Evolutionary conservation across 2,329 filamentous ascomycete genomes (phyloP).

Genomic region (Neopestalotiopsis sp.): DNA sequence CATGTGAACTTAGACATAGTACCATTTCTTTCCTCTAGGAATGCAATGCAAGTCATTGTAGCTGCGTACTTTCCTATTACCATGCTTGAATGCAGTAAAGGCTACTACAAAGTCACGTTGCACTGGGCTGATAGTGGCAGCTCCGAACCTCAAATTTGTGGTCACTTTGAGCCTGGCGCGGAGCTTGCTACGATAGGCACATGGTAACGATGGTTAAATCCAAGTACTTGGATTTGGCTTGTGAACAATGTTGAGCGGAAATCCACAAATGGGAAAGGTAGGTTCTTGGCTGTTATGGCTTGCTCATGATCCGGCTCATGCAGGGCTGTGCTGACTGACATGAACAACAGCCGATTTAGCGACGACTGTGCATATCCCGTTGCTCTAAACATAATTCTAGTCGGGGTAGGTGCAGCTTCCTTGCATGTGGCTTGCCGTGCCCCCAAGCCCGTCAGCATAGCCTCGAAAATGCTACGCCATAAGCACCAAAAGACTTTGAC

Average conservation of each 20-base stretch:
- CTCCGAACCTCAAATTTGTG: no score
- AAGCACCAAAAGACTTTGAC: not conserved
- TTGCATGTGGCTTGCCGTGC: not conserved
- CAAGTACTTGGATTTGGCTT: not conserved
- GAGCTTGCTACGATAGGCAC: not conserved
- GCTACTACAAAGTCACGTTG: no score
- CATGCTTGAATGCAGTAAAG: no score
- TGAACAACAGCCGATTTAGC: not conserved
- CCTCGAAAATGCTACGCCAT: not conserved
- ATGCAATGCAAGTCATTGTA: no score
- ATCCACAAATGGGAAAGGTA: not conserved
- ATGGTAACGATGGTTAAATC: not conserved
- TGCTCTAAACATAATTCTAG: not conserved
- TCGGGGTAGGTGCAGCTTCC: not conserved
- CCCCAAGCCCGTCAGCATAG: slow-evolving; percentile 11
- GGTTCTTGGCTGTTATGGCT: not conserved
- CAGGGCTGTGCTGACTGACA: not conserved
- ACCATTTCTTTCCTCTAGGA: no score
- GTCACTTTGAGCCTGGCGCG: not conserved
- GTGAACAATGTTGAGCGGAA: not conserved
- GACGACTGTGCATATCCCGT: not conserved
- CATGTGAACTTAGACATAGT: no score
- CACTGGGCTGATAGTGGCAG: no score
- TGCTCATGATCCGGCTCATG: not conserved
- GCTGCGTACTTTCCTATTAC: no score